These are phyloP conservation scores for Lactarius akahatsu DNA, from an alignment of 768 basidiomycete genomes.

Conservation along the genomic window DNA sequence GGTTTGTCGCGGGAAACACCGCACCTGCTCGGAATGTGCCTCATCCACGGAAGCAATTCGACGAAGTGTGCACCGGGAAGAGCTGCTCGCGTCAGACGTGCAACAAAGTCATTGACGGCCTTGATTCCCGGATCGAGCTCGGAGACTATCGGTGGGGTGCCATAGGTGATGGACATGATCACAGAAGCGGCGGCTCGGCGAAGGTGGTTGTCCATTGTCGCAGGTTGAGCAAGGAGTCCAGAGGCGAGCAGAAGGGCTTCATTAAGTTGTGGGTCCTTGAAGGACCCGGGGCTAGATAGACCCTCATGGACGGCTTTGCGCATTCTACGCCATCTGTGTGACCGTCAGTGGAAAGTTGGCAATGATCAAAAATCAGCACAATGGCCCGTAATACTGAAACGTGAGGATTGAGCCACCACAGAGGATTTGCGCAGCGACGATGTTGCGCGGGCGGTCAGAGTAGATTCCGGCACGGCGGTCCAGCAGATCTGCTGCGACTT, in stretches of 20 bases:
- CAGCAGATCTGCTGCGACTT: constrained; percentile 31
- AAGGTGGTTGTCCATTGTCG: neutral
- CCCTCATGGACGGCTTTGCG: constrained; percentile 20
- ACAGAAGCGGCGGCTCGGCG: constrained; percentile 9
- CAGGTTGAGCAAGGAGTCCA: neutral
- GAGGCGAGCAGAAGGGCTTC: constrained; percentile 13
- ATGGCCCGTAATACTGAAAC: constrained; percentile 19
- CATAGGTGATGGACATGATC: constrained; percentile 21
- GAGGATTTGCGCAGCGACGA: constrained; percentile 23
- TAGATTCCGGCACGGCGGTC: constrained; percentile 28
- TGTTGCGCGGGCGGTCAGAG: constrained; percentile 26
- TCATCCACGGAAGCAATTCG: constrained; percentile 24
- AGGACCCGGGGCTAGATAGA: neutral
- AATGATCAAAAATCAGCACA: neutral
- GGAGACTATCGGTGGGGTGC: constrained; percentile 1
- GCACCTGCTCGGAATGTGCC: constrained; percentile 5
- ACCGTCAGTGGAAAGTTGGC: neutral
- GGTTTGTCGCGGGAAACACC: too few relatives aligned
- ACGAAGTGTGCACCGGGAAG: constrained; percentile 18
- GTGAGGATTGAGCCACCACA: constrained; percentile 16
- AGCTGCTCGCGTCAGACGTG: neutral
- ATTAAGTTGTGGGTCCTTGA: neutral
- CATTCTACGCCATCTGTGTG: constrained; percentile 25
- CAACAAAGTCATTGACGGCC: constrained; percentile 7
- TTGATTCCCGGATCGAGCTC: neutral